Evolutionary conservation across 306 rosid genomes (phyloP).

Genomic region (Myrica gale): DNA sequence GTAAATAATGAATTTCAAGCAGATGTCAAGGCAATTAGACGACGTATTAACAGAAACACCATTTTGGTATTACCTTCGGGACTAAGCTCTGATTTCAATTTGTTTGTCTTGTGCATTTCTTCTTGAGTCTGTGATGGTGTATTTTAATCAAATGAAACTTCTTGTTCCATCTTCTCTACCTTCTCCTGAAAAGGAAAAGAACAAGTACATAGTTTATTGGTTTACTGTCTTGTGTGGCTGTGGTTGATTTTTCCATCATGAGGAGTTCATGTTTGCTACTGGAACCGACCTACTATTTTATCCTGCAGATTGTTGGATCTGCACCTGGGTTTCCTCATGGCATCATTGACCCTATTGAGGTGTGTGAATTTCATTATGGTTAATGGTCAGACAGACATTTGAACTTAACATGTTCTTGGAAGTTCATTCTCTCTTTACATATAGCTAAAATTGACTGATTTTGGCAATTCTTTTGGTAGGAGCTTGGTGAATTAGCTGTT

Average conservation of each 20-base stretch:
- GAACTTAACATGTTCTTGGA: slow-evolving; percentile 26
- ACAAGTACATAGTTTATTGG: not conserved
- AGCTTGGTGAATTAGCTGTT: slow-evolving; percentile 86
- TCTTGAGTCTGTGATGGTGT: not conserved
- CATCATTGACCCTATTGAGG: slow-evolving; percentile 88
- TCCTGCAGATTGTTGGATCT: slow-evolving; percentile 90
- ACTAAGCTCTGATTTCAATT: not conserved
- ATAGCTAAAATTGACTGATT: slow-evolving; percentile 18
- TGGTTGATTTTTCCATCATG: slow-evolving; percentile 26
- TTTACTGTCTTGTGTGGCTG: slow-evolving; percentile 10
- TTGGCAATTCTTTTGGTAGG: slow-evolving; percentile 52
- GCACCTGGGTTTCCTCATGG: slow-evolving; percentile 99
- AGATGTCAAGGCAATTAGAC: slow-evolving; percentile 64
- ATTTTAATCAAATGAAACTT: not conserved
- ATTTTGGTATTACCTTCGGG: slow-evolving; percentile 55
- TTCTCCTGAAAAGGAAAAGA: too few relatives aligned
- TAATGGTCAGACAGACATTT: slow-evolving; percentile 7
- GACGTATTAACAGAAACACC: slow-evolving; percentile 72
- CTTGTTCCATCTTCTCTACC: not conserved
- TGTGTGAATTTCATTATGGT: slow-evolving; percentile 33
- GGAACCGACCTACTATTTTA: slow-evolving; percentile 28
- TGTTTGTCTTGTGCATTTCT: not conserved
- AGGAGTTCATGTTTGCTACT: slow-evolving; percentile 28
- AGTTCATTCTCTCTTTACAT: slow-evolving; percentile 9
- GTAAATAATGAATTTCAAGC: slow-evolving; percentile 75